Percentiles rank a stretch among this genome's conserved stretches.
Evolutionary conservation across 148 eudicot species (phyloP).

Genomic region (Limonium bicolor): DNA sequence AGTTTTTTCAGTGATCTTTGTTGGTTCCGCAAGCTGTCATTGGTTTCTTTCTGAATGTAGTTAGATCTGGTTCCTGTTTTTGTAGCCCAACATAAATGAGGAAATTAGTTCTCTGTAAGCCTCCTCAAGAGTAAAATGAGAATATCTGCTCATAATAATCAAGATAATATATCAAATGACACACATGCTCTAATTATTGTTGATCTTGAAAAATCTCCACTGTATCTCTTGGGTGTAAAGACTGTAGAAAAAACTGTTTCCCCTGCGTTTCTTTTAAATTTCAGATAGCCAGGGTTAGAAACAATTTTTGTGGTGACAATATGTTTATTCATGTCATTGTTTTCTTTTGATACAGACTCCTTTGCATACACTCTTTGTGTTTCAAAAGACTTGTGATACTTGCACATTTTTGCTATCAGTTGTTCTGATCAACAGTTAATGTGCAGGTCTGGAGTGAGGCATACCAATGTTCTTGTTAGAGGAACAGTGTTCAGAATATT

Average conservation of each 20-base stretch:
- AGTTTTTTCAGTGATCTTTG: no score
- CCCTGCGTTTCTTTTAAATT: neutral
- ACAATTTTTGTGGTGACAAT: no score
- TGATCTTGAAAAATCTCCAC: neutral
- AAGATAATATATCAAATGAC: no score
- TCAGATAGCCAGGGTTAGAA: neutral
- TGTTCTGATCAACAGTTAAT: conserved; percentile 1
- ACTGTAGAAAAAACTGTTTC: neutral
- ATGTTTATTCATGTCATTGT: neutral
- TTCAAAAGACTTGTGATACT: neutral
- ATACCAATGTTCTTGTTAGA: conserved; percentile 74
- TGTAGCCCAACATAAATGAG: no score
- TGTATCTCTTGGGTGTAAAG: neutral
- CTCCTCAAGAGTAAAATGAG: no score
- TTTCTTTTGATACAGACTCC: neutral
- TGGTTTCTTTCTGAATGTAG: no score
- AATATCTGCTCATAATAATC: no score
- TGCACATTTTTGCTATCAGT: conserved; percentile 1
- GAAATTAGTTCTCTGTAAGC: no score
- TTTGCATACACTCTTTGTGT: neutral
- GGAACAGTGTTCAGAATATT: conserved; percentile 77
- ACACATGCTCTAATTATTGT: no score
- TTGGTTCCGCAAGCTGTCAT: no score
- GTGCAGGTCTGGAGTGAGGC: conserved; percentile 89
- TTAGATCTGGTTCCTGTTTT: no score